Evolutionary conservation across 768 basidiomycete genomes (phyloP).

Genomic region (Phylloporus scabripes): DNA sequence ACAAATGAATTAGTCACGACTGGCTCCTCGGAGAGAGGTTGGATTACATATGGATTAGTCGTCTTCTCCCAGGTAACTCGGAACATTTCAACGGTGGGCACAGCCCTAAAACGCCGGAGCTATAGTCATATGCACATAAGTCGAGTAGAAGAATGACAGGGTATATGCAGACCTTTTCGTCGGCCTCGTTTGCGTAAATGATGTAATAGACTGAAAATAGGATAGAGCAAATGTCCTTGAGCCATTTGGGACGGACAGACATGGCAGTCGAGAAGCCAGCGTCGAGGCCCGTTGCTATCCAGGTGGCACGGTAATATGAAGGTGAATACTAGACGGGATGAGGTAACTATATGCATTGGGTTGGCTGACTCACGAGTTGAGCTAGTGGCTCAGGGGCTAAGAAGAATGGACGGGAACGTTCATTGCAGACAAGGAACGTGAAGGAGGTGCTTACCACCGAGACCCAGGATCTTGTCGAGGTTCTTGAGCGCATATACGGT

Average conservation of each 20-base stretch:
- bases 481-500: slow-evolving; percentile 78
- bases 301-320: slow-evolving; percentile 93
- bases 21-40: slow-evolving; percentile 20
- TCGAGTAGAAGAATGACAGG: neutral
- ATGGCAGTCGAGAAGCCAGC: slow-evolving; percentile 97
- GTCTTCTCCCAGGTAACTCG: slow-evolving; percentile 97
- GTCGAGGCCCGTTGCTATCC: slow-evolving; percentile 91
- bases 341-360: neutral
- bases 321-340: slow-evolving; percentile 64
- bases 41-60: slow-evolving; percentile 75
- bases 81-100: slow-evolving; percentile 95
- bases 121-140: slow-evolving; percentile 28
- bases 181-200: slow-evolving; percentile 80
- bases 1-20: slow-evolving; percentile 6
- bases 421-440: neutral
- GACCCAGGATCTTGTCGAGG: slow-evolving; percentile 78
- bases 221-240: slow-evolving; percentile 81
- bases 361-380: slow-evolving; percentile 55
- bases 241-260: slow-evolving; percentile 86
- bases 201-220: slow-evolving; percentile 90
- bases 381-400: slow-evolving; percentile 91
- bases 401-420: slow-evolving; percentile 2
- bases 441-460: slow-evolving; percentile 49
- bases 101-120: slow-evolving; percentile 87
- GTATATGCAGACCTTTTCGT: slow-evolving; percentile 76